Base-by-base conservation (phyloP, 352 stramenopile genomes). In the Elongisporangium prolatum region DNA sequence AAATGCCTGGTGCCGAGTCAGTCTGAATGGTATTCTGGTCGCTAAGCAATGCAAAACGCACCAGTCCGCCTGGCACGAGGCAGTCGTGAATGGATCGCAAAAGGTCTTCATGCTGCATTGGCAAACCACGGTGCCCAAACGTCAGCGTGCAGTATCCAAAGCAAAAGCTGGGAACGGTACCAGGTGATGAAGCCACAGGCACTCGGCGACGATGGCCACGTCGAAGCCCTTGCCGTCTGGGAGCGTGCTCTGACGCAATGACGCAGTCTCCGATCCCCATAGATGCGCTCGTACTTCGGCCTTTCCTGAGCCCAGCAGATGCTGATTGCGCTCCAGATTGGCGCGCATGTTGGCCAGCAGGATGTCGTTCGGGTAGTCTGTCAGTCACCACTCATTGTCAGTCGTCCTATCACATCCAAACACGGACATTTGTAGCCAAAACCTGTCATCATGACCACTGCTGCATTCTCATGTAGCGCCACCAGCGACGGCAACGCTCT, bases 401-500 rank as follows among this genome's bases (percentile, higher is more conserved):
- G 13, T n/a, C 48, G n/a, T 9, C 14, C 48, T 38, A 10, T 10
- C 28, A 38, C 28, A 14, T 10, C 7, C 28, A 38, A 38, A 14
- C 28, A 28, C 18, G 3, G 3, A 40, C 14, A 20, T 7, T 48
- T n/a, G 16, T n/a, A 13, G 17, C 21, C 28, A 44, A 21, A 0
- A 81, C 71, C 74, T 48, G 74, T 81, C 58, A 84, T 84, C 4
- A 81, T 60, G 21, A 67, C 67, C 37, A 68, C 50, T 11, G 63
- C 60, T 4, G 74, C 74, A 13, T 68, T 68, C 10, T 72, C 63
- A 65, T 84, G 71, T 21, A 84, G 57, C 37, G 63, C 74, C 16
- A 78, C 71, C 40, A 84, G 62, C 17, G 74, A 84, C 16, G 74
- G 74, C 21, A 84, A 56, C 14, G 72, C 74, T 17, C 74, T 84